A percentile compares a stretch with the other conserved stretches of the same genome.
These are phyloP conservation scores for Cytospora piceicola DNA, from an alignment of 2,329 filamentous ascomycete genomes.

Conservation along the genomic window DNA sequence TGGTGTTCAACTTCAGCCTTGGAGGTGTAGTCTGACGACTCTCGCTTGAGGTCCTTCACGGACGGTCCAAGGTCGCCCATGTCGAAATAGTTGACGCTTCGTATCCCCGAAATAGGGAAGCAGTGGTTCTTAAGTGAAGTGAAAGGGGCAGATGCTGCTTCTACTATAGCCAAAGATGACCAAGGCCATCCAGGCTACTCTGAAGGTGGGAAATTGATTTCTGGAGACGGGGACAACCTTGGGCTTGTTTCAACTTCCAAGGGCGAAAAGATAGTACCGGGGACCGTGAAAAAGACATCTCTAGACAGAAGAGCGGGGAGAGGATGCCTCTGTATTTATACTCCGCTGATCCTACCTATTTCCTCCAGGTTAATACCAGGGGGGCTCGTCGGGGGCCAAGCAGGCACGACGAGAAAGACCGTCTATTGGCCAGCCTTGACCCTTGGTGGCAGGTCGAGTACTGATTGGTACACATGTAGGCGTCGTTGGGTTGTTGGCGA, in stretches of 20 bases:
- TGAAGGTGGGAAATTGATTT: neutral
- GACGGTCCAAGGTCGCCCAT: conserved; percentile 14
- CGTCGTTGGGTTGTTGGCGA: neutral
- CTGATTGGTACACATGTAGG: neutral
- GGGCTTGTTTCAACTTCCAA: neutral
- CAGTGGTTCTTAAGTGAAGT: neutral
- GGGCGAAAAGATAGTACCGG: neutral
- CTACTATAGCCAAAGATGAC: neutral
- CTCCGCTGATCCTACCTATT: neutral
- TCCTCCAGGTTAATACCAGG: neutral
- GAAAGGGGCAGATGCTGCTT: neutral
- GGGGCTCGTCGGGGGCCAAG: neutral
- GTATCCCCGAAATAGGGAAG: too few species aligned
- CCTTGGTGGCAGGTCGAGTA: neutral
- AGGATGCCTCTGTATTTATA: conserved; percentile 17
- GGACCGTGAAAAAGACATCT: neutral
- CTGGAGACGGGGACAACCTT: conserved; percentile 7
- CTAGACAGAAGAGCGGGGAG: neutral
- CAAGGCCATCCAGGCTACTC: conserved; percentile 14
- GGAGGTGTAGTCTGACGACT: conserved; percentile 34
- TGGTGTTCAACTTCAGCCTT: conserved; percentile 37
- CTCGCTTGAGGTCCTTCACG: conserved; percentile 34
- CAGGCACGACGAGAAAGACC: conserved; percentile 3
- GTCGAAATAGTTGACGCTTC: neutral
- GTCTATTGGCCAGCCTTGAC: neutral